A percentile compares a stretch with the other conserved stretches of the same genome.
phyloP scores from a whole-genome alignment of 768 basidiomycete species.

The Termitomyces sp. region DNA sequence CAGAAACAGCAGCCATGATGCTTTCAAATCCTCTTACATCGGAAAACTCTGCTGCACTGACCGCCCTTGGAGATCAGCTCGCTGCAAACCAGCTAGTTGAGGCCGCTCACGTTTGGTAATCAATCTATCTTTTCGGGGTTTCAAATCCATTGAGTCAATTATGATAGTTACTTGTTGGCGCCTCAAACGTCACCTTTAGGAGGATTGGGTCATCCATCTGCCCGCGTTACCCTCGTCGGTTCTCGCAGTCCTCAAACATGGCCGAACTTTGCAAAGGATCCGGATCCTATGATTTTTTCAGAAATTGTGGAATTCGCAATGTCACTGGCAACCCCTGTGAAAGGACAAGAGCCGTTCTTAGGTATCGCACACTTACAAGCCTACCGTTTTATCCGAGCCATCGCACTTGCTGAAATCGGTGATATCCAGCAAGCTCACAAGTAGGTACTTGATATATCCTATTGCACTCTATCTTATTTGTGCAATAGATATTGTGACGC shows the following conservation, averaged over 20 bases:
- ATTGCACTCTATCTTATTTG: background rate
- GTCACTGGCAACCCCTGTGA: constrained; percentile 62
- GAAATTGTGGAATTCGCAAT: constrained; percentile 92
- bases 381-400: constrained; percentile 78
- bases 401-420: constrained; percentile 74
- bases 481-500: constrained; percentile 84
- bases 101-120: constrained; percentile 91
- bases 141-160: constrained; percentile 4
- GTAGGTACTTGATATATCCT: constrained; percentile 31
- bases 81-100: constrained; percentile 64
- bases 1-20: constrained; percentile 82
- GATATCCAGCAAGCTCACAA: constrained; percentile 70
- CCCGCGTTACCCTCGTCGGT: constrained; percentile 73
- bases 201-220: constrained; percentile 60
- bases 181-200: constrained; percentile 73
- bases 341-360: constrained; percentile 82
- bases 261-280: constrained; percentile 54
- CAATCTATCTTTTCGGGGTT: constrained; percentile 3
- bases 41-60: constrained; percentile 71
- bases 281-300: constrained; percentile 76
- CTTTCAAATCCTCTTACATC: constrained; percentile 61
- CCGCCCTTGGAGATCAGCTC: constrained; percentile 84
- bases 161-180: constrained; percentile 74
- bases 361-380: constrained; percentile 86
- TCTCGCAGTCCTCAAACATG: constrained; percentile 47